These are phyloP conservation scores for Penicillium coffeae DNA, from an alignment of 495 filamentous ascomycete species.

Conservation along the genomic window DNA sequence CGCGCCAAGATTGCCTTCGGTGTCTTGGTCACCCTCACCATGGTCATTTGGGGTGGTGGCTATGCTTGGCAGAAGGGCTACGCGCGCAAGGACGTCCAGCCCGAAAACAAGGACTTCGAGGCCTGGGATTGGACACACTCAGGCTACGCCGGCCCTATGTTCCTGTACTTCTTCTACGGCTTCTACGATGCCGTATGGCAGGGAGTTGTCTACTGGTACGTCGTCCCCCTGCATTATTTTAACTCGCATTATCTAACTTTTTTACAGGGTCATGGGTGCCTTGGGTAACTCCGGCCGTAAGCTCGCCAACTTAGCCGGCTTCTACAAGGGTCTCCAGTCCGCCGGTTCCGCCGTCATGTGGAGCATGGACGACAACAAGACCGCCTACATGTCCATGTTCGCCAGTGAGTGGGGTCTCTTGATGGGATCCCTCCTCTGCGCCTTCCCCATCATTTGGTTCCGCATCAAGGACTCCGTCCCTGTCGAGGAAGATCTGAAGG, in stretches of 20 bases:
- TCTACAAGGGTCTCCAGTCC: constrained; percentile 91
- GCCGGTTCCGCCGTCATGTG: constrained; percentile 79
- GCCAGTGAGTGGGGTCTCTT: constrained; percentile 63
- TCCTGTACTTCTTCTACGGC: constrained; percentile 54
- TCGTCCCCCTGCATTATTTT: constrained; percentile 31
- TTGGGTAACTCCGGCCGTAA: constrained; percentile 86
- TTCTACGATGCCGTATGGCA: constrained; percentile 56
- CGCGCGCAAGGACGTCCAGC: constrained; percentile 25
- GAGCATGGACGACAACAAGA: constrained; percentile 60
- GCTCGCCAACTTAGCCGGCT: constrained; percentile 83
- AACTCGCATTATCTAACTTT: not conserved
- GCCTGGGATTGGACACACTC: constrained; percentile 37
- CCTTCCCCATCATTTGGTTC: constrained; percentile 66
- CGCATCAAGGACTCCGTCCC: constrained; percentile 68
- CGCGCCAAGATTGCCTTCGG: constrained; percentile 38
- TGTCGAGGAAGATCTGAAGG: constrained; percentile 70
- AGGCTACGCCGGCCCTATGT: constrained; percentile 47
- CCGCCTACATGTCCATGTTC: constrained; percentile 53
- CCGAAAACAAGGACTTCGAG: constrained; percentile 13
- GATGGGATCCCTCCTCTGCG: constrained; percentile 61
- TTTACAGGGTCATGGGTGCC: constrained; percentile 67
- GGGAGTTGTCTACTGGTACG: constrained; percentile 71
- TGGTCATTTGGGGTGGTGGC: constrained; percentile 49
- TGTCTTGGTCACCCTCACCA: constrained; percentile 37
- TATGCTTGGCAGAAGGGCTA: constrained; percentile 49